These are phyloP conservation scores for Sanguinoderma infundibulare DNA, from an alignment of 1,284 basidiomycete genomes.

Conservation along the genomic window DNA sequence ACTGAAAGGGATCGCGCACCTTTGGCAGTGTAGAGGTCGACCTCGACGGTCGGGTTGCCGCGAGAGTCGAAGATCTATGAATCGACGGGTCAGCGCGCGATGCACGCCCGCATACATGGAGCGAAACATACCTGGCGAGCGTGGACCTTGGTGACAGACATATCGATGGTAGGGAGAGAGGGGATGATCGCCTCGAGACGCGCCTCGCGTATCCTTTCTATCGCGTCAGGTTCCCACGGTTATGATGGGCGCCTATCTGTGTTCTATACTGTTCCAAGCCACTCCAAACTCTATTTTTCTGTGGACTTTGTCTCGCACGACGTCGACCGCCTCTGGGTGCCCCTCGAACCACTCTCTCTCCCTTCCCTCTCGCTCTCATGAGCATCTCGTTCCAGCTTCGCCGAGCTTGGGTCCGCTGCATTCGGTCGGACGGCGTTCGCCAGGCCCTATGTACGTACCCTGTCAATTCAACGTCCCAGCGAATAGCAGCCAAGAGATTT, in stretches of 20 bases:
- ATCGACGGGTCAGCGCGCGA: conserved; percentile 55
- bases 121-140: conserved; percentile 77
- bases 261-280: conserved; percentile 3
- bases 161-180: conserved; percentile 40
- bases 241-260: conserved; percentile 18
- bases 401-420: not conserved
- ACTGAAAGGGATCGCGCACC: conserved; percentile 47
- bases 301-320: conserved; percentile 1
- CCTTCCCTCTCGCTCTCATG: not conserved
- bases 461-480: not conserved
- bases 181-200: conserved; percentile 13
- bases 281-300: not conserved
- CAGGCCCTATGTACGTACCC: not conserved
- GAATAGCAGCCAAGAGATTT: not conserved
- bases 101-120: not conserved
- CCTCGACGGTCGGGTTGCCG: conserved; percentile 95
- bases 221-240: conserved; percentile 22
- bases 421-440: not conserved
- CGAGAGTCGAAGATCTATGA: conserved; percentile 96
- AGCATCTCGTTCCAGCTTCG: not conserved
- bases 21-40: conserved; percentile 89
- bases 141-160: conserved; percentile 88
- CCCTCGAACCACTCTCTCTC: conserved; percentile 4
- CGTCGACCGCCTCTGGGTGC: not conserved
- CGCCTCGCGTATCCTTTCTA: conserved; percentile 23